These are phyloP conservation scores for Geotrichum phurueaensis DNA, from an alignment of 1,139 yeast genomes.

Conservation along the genomic window DNA sequence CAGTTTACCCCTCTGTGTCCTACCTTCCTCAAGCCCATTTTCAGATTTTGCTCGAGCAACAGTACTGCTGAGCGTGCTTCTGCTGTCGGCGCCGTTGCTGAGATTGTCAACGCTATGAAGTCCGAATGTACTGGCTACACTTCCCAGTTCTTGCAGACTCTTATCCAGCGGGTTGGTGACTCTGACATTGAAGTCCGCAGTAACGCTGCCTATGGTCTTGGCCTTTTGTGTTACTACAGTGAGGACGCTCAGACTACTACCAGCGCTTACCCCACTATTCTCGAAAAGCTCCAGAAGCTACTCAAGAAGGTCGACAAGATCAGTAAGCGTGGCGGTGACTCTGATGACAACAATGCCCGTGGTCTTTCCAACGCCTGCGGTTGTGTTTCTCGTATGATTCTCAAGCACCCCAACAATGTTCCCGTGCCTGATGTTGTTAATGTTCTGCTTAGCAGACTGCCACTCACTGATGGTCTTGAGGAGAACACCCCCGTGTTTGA, in stretches of 20 bases:
- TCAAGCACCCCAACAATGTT: conserved; percentile 63
- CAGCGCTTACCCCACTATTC: conserved; percentile 59
- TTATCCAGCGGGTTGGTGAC: conserved; percentile 67
- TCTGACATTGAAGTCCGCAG: conserved; percentile 86
- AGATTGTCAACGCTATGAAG: conserved; percentile 73
- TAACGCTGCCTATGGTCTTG: conserved; percentile 94
- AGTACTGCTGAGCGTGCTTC: conserved; percentile 73
- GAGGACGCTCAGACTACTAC: conserved; percentile 45
- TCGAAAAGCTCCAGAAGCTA: conserved; percentile 72
- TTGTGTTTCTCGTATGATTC: conserved; percentile 87
- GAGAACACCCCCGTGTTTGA: conserved; percentile 89
- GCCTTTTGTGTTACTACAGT: conserved; percentile 64
- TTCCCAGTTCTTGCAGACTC: conserved; percentile 62
- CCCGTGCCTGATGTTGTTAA: conserved; percentile 79
- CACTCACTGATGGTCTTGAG: conserved; percentile 82
- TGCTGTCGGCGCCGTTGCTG: conserved; percentile 87
- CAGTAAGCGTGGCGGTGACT: conserved; percentile 60
- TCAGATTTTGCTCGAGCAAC: conserved; percentile 55
- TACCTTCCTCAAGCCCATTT: conserved; percentile 63
- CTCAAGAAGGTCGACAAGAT: conserved; percentile 69
- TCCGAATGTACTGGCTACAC: conserved; percentile 55
- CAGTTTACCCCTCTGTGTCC: conserved; percentile 70
- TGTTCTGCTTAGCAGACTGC: conserved; percentile 70
- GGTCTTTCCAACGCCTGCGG: conserved; percentile 94
- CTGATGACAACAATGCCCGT: conserved; percentile 76